A percentile compares a stretch with the other conserved stretches of the same genome.
phyloP scores from a whole-genome alignment of 1,284 basidiomycete species.

The Wallemia hederae region DNA sequence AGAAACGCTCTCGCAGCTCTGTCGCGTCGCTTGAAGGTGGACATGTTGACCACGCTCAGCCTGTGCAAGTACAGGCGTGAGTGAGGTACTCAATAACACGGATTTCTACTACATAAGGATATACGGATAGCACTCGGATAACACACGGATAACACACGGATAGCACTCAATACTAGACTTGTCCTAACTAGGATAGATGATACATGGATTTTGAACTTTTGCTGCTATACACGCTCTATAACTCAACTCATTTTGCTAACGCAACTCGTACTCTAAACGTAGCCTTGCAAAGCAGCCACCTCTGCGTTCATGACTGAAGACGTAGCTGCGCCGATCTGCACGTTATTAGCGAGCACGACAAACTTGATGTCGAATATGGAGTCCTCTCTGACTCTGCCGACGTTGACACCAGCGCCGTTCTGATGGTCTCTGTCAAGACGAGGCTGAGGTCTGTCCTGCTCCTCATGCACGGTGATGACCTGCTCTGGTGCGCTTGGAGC shows the following conservation, averaged over 20 bases:
- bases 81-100: no score
- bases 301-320: conserved; percentile 95
- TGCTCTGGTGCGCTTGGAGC: conserved; percentile 64
- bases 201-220: no score
- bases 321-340: conserved; percentile 85
- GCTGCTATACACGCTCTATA: background rate
- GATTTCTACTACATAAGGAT: no score
- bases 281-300: conserved; percentile 57
- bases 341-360: conserved; percentile 79
- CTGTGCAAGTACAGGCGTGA: no score
- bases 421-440: conserved; percentile 71
- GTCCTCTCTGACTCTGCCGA: conserved; percentile 72
- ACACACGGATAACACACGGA: no score
- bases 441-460: conserved; percentile 77
- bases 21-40: no score
- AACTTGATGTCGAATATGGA: conserved; percentile 85
- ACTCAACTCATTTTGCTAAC: no score
- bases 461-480: conserved; percentile 75
- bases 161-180: no score
- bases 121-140: no score
- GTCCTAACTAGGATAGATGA: no score
- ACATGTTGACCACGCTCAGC: no score
- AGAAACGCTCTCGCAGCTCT: no score
- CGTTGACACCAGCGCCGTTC: conserved; percentile 69
- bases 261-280: conserved; percentile 15